A percentile compares a stretch with the other conserved stretches of the same genome.
These are phyloP conservation scores for Ogataea methylovora DNA, from an alignment of 805 yeast genomes.

Conservation along the genomic window DNA sequence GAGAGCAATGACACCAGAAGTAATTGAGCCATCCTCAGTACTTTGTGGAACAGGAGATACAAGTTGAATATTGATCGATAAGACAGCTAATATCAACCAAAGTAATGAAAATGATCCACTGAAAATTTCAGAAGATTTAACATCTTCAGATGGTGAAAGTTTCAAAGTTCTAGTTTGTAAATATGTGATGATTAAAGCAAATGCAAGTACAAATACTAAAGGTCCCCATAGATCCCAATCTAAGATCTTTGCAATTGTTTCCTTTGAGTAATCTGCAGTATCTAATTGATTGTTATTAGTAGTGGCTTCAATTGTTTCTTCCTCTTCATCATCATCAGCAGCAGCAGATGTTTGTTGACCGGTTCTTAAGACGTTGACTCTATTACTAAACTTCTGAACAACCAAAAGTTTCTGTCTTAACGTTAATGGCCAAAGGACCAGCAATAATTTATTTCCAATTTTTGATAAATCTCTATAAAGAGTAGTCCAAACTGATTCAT, in stretches of 20 bases:
- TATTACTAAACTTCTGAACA: conserved; percentile 20
- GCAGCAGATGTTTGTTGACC: conserved; percentile 5
- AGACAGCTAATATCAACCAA: conserved; percentile 41
- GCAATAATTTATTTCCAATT: conserved; percentile 26
- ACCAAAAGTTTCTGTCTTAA: conserved; percentile 21
- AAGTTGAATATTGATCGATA: conserved; percentile 47
- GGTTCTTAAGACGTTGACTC: conserved; percentile 8
- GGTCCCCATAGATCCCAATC: conserved; percentile 68
- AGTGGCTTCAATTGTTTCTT: conserved; percentile 10
- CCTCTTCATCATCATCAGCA: conserved; percentile 12
- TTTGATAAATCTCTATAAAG: conserved; percentile 27
- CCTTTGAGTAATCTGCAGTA: conserved; percentile 25
- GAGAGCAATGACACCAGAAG: conserved; percentile 30
- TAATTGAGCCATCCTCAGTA: conserved; percentile 17
- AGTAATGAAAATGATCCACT: conserved; percentile 46
- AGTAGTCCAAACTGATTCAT: conserved; percentile 47
- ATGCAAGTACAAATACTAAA: conserved; percentile 40
- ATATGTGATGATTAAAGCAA: conserved; percentile 41
- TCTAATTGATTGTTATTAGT: conserved; percentile 4
- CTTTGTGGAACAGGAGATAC: conserved; percentile 37
- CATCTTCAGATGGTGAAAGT: conserved; percentile 15
- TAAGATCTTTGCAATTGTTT: conserved; percentile 27
- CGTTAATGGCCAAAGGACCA: conserved; percentile 30
- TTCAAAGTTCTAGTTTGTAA: conserved; percentile 26
- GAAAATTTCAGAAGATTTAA: conserved; percentile 39